Base-by-base conservation (phyloP, 305 asterid species). In the Petunia hybrid region DNA sequence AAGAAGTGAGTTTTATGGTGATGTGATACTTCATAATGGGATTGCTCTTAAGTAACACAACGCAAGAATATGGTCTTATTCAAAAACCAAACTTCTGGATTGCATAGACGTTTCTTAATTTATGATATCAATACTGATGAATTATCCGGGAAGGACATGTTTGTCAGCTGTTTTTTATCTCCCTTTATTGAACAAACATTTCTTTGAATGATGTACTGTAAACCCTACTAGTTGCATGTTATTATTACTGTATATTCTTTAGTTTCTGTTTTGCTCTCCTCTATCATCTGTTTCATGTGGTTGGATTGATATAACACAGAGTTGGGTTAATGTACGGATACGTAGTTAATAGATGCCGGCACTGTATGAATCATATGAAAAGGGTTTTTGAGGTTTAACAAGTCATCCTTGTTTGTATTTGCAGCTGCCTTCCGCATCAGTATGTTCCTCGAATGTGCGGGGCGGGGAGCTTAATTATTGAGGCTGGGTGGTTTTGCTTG, bases 401-500 rank as follows among this genome's bases (percentile, higher is more conserved):
- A 13, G 22, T 13, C 38, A 59, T 51, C 62, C 46, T 51, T 73
- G 45, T 73, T 51, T 73, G 45, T 73, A 45, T 73, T 73, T 73
- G 78, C 78, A 73, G 78, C 45, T 12, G 63, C 61, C 78, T 6
- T 6, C 78, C 3, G 41, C 46, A 6, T 35, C 78, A 31, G 62
- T 41, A n/a, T 48, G 78, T 35, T 36, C 40, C 13, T 12, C 40
- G 31, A 73, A 7, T 73, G 78, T 35, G 63, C 78, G 62, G 6
- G 35, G 78, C 16, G 36, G 63, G 62, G 14, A 73, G 63, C 53
- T 59, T 73, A 48, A 35, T 73, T 73, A 45, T 51, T 73, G 36
- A 73, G 36, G 78, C 78, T 73, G 13, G 63, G 8, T 36, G 63
- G 77, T 13, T 51, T 36, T 73, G 46, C 63, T 51, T 73, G 78